phyloP scores from a whole-genome alignment of 345 rosid species.

The Limnanthes douglasii region DNA sequence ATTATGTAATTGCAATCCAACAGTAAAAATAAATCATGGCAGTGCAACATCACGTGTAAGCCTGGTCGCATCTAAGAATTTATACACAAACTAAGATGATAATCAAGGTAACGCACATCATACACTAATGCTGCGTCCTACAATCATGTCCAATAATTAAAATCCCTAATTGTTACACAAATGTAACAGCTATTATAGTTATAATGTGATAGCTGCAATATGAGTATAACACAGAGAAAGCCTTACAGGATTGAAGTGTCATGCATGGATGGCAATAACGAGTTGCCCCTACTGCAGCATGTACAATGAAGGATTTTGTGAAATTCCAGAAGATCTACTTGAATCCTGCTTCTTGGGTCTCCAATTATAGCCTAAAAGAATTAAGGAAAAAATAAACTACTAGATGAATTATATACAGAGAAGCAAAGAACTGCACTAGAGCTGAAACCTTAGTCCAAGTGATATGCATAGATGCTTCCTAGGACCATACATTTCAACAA shows the following conservation, averaged over 20 bases:
- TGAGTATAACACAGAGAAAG: constrained; percentile 1
- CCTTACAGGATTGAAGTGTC: constrained; percentile 89
- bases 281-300: constrained; percentile 42
- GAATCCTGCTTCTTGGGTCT: constrained; percentile 80
- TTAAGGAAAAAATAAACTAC: constrained; percentile 2
- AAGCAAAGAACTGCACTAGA: too few relatives aligned
- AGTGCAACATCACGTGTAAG: too few relatives aligned
- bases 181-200: constrained; percentile 4
- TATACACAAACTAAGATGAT: too few relatives aligned
- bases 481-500: too few relatives aligned
- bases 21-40: too few relatives aligned
- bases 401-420: too few relatives aligned
- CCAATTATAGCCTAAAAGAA: constrained; percentile 64
- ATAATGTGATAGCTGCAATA: background rate
- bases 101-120: background rate
- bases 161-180: constrained; percentile 5
- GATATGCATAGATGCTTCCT: too few relatives aligned
- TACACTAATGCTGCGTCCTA: too few relatives aligned
- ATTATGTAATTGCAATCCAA: too few relatives aligned
- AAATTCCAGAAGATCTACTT: constrained; percentile 72
- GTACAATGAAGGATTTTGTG: constrained; percentile 39
- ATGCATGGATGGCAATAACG: constrained; percentile 50
- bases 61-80: too few relatives aligned
- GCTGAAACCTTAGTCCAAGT: too few relatives aligned
- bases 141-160: background rate